Evolutionary conservation across 2,329 filamentous ascomycete genomes (phyloP), one percentile per base, ranked within the genome.

Genomic region (Lojkania enalia): DNA sequence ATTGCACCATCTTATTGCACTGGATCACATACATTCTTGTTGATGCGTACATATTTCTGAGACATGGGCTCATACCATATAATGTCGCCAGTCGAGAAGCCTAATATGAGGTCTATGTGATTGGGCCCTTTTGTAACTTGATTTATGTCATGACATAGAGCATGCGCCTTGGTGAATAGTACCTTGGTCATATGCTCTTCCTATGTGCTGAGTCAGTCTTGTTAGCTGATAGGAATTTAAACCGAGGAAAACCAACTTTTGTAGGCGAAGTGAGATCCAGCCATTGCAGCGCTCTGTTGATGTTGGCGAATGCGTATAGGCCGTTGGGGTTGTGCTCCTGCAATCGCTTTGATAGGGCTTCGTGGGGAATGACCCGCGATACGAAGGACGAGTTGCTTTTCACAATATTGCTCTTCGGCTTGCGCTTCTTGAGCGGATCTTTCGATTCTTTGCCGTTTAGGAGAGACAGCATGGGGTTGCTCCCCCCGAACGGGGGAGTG

Each of bases 341-440:
- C 51, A 97, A 71, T 53, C 88, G 85, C 71, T 94, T 95, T 16
- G 81, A 79, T 42, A 95, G 71, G 3, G 79, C 79, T 60, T 99
- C 94, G 61, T 96, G 88, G 13, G 90, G 85, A 53, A 97, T 96
- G 21, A 96, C 92, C 42, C 94, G 79, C n/a, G 92, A 96, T 20
- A 99, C 94, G 65, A 96, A 99, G 0, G 92, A 96, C 7, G 94
- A 99, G 70, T 96, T 97, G 74, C 90, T 97, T 77, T 99, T 99
- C 40, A 92, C 85, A 69, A 99, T 94, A 69, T 95, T 97, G 72
- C 92, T 97, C 78, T 97, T 99, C 2, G 94, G 94, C 70, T 99
- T 99, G 63, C 86, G 83, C 66, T 84, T 81, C 77, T 96, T 96
- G 18, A 76, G 66, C 7, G 75, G 74, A 51, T 79, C 77, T 53